Base-by-base conservation (phyloP, 345 rosid genomes). In the Populus euphratica region DNA sequence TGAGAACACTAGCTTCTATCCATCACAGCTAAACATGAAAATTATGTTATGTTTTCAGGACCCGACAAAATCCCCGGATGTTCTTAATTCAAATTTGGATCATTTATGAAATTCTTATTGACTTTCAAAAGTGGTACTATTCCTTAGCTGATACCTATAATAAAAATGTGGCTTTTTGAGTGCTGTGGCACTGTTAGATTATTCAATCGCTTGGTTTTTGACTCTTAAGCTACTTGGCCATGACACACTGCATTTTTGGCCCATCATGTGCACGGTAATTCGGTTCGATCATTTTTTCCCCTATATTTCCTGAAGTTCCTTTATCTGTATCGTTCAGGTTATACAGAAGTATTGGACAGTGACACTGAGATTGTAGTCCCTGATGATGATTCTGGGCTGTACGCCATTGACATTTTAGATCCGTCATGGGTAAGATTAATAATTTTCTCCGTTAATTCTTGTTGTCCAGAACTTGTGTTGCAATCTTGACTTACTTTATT, bases 311-410 rank as follows among this genome's bases (percentile, higher is more conserved):
- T 13, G 8, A 21, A 16, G 39, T 74, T 67, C 23, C 29, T 59
- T 10, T 9, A 31, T n/a, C 71, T 77, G 3, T 31, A 49, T 36
- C 66, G 75, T 70, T 79, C 86, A 94, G 98, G 98, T 83, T 91
- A 92, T 76, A 91, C 96, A 9, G 98, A 92, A 83, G 82, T 86
- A 12, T 80, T 94, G 83, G 85, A 91, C 78, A 82, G 83, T 20
- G 83, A 86, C 78, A 52, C 82, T 59, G 98, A 94, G 78, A 78
- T 94, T 63, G 79, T 84, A 77, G 96, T 92, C 52, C 98, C 98
- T 78, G 95, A 92, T 33, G 97, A 92, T 85, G 98, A 94, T 81
- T 81, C 83, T 86, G 98, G 98, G 76, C 89, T 94, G 25, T 92
- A 85, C 78, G 94, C 93, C 38, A 92, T 94, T 71, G 94, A 94